Conservation (phyloP, 352 stramenopile genomes). For the Pythium angustatum region DNA sequence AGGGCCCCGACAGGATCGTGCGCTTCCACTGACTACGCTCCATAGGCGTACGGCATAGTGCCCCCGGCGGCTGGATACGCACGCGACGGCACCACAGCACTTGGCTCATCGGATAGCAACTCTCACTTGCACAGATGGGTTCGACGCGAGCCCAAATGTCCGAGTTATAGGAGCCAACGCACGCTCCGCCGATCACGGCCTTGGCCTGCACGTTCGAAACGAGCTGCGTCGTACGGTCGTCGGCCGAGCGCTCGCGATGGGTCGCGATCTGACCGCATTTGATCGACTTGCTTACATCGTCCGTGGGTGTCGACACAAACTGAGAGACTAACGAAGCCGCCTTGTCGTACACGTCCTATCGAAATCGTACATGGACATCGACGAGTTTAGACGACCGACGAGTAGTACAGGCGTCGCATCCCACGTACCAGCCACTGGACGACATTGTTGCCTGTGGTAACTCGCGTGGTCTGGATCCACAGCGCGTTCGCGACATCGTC, state of each 20-base stretch:
- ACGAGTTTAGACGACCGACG: no score
- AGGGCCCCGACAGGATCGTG: background rate
- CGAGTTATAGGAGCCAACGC: background rate
- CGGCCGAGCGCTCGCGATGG: background rate
- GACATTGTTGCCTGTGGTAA: background rate
- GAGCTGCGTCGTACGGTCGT: background rate
- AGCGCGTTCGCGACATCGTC: constrained; percentile 9
- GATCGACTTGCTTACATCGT: background rate
- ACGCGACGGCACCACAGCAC: constrained; percentile 12
- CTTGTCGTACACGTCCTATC: background rate
- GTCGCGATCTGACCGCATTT: constrained; percentile 15
- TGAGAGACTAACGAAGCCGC: background rate
- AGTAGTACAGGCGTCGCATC: no score
- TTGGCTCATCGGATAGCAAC: background rate
- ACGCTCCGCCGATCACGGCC: background rate
- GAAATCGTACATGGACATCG: background rate
- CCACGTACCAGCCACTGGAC: constrained; percentile 14
- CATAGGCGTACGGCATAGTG: background rate
- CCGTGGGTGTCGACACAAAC: constrained; percentile 3
- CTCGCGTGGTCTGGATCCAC: constrained; percentile 4
- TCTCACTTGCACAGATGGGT: background rate
- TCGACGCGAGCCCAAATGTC: constrained; percentile 8
- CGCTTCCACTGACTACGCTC: background rate
- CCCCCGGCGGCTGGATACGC: background rate
- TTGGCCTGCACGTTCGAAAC: constrained; percentile 14